These are phyloP conservation scores for Trametes elegans DNA, from an alignment of 768 basidiomycete genomes.

Conservation along the genomic window DNA sequence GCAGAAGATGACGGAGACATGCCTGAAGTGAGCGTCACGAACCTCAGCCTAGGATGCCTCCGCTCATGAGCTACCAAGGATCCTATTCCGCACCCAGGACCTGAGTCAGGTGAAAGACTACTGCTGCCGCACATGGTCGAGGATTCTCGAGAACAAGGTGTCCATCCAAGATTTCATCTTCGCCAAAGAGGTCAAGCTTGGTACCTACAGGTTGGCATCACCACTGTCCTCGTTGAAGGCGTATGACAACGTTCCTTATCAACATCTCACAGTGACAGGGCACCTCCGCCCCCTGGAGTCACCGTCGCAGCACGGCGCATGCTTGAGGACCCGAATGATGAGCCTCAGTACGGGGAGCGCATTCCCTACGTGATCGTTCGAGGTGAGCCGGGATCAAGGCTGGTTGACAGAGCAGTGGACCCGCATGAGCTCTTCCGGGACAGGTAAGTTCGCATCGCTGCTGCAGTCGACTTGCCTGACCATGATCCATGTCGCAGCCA, in stretches of 20 bases:
- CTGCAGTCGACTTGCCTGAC: background rate
- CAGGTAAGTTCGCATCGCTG: constrained; percentile 41
- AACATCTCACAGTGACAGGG: constrained; percentile 61
- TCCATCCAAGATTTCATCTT: constrained; percentile 94
- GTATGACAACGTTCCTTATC: background rate
- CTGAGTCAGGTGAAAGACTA: constrained; percentile 88
- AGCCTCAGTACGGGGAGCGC: constrained; percentile 90
- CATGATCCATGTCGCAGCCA: constrained; percentile 39
- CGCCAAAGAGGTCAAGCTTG: constrained; percentile 90
- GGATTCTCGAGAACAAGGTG: constrained; percentile 74
- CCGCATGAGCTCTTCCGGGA: constrained; percentile 69
- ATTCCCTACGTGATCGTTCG: constrained; percentile 86
- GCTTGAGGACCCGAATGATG: constrained; percentile 72
- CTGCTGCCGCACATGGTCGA: constrained; percentile 80
- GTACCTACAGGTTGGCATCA: constrained; percentile 89
- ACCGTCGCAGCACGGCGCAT: constrained; percentile 78
- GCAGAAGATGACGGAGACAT: constrained; percentile 88
- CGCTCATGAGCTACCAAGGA: constrained; percentile 45
- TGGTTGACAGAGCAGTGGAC: constrained; percentile 74
- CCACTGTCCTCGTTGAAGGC: too few relatives aligned
- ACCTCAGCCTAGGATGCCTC: background rate
- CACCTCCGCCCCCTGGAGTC: constrained; percentile 88
- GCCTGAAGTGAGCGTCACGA: constrained; percentile 64
- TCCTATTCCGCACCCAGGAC: constrained; percentile 88
- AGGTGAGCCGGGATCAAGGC: constrained; percentile 57